Conservation (phyloP, 2,329 filamentous ascomycete species). For the Xylaria sp. region DNA sequence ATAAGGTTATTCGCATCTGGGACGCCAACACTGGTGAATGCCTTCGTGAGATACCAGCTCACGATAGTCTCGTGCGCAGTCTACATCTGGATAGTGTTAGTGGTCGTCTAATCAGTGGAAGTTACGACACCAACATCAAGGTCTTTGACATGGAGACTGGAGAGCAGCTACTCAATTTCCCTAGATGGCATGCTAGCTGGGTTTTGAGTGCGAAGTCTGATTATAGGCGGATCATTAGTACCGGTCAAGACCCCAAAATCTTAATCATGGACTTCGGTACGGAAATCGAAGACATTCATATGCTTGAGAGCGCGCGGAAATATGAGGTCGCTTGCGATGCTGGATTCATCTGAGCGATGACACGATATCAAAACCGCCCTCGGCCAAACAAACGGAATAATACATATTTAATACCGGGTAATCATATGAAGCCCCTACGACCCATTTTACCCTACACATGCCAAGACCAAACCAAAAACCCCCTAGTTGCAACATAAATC, state of each 20-base stretch:
- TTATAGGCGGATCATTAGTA: conserved; percentile 93
- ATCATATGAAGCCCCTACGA: conserved; percentile 1
- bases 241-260: conserved; percentile 92
- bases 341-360: conserved; percentile 50
- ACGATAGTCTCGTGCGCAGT: conserved; percentile 86
- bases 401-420: conserved; percentile 13
- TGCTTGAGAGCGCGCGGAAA: conserved; percentile 62
- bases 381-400: not conserved
- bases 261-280: conserved; percentile 92
- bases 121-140: conserved; percentile 95
- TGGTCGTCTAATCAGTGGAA: conserved; percentile 87
- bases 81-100: conserved; percentile 91
- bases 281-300: conserved; percentile 67
- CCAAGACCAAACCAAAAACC: not conserved
- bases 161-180: conserved; percentile 81
- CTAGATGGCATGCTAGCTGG: conserved; percentile 97
- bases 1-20: conserved; percentile 95
- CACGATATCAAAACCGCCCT: not conserved
- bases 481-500: conserved; percentile 1
- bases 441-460: not conserved
- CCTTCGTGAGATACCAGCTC: conserved; percentile 82
- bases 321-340: conserved; percentile 48
- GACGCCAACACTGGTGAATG: conserved; percentile 91
- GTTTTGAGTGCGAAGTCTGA: conserved; percentile 96
- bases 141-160: conserved; percentile 91